Percentiles rank a stretch among this genome's conserved stretches.
Evolutionary conservation across 768 basidiomycete species (phyloP).

Genomic region (Mycena vitilis): DNA sequence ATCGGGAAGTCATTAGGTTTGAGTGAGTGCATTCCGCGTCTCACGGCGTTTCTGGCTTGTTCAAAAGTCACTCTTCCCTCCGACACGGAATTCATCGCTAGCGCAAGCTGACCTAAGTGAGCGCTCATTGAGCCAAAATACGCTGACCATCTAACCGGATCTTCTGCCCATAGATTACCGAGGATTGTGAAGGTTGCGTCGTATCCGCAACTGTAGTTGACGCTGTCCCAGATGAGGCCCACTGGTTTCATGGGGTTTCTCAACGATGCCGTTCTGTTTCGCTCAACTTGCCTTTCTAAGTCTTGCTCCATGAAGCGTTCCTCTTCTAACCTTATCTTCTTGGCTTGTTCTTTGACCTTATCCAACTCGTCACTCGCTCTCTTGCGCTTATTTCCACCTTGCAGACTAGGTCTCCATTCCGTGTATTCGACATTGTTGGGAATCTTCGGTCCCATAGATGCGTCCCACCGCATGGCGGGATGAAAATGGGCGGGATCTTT

Average conservation of each 20-base stretch:
- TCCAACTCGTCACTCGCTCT: not conserved
- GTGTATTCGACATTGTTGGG: not conserved
- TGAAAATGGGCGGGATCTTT: not conserved
- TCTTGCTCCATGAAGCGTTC: not conserved
- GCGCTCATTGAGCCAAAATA: not conserved
- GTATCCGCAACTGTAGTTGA: slow-evolving; percentile 1
- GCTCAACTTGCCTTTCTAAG: not conserved
- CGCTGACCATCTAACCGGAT: not conserved
- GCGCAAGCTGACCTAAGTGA: too few species aligned
- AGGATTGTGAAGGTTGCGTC: not conserved
- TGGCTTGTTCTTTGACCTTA: not conserved
- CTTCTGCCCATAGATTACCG: not conserved
- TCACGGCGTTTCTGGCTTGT: not conserved
- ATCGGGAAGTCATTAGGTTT: not conserved
- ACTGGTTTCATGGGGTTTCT: not conserved
- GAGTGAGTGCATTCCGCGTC: not conserved
- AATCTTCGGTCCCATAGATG: not conserved
- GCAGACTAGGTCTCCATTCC: not conserved
- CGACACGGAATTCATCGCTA: not conserved
- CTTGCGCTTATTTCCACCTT: not conserved
- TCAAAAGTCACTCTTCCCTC: not conserved
- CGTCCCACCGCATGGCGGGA: not conserved
- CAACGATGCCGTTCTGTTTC: not conserved
- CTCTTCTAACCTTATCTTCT: not conserved
- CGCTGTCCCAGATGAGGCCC: not conserved